A percentile compares a stretch with the other conserved stretches of the same genome.
phyloP scores from a whole-genome alignment of 108 stramenopile species.

The Skeletonema tropicum region DNA sequence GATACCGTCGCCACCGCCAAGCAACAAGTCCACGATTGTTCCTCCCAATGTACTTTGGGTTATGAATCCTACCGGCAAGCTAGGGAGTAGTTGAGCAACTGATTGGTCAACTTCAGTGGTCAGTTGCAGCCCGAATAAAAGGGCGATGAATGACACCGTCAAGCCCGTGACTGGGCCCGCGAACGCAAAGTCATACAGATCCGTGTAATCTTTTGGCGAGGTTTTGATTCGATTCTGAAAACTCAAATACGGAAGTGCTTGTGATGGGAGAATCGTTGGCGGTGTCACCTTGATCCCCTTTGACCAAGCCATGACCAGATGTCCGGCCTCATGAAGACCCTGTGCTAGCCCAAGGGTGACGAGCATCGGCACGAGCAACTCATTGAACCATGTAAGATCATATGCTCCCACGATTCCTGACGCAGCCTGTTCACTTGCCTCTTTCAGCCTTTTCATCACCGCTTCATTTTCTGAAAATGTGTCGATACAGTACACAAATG shows the following conservation, averaged over 20 bases:
- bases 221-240: slow-evolving; percentile 61
- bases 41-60: slow-evolving; percentile 72
- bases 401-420: slow-evolving; percentile 10
- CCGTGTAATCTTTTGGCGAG: slow-evolving; percentile 59
- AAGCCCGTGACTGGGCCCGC: slow-evolving; percentile 72
- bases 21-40: slow-evolving; percentile 55
- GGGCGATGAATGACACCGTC: slow-evolving; percentile 51
- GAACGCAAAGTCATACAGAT: slow-evolving; percentile 78
- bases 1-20: slow-evolving; percentile 55
- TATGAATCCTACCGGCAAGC: slow-evolving; percentile 63
- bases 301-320: slow-evolving; percentile 54
- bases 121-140: slow-evolving; percentile 62
- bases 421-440: slow-evolving; percentile 40
- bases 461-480: slow-evolving; percentile 50
- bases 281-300: slow-evolving; percentile 43
- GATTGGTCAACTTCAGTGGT: slow-evolving; percentile 53
- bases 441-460: slow-evolving; percentile 46
- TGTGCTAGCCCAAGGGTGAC: slow-evolving; percentile 47
- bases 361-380: slow-evolving; percentile 52
- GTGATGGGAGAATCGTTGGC: slow-evolving; percentile 56
- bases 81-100: slow-evolving; percentile 54
- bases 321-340: slow-evolving; percentile 62
- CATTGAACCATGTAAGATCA: slow-evolving; percentile 65
- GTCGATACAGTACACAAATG: slow-evolving; percentile 51
- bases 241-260: slow-evolving; percentile 57